Base-by-base conservation (phyloP, 1,284 basidiomycete genomes). In the Sporisorium iseilematis-ciliati region DNA sequence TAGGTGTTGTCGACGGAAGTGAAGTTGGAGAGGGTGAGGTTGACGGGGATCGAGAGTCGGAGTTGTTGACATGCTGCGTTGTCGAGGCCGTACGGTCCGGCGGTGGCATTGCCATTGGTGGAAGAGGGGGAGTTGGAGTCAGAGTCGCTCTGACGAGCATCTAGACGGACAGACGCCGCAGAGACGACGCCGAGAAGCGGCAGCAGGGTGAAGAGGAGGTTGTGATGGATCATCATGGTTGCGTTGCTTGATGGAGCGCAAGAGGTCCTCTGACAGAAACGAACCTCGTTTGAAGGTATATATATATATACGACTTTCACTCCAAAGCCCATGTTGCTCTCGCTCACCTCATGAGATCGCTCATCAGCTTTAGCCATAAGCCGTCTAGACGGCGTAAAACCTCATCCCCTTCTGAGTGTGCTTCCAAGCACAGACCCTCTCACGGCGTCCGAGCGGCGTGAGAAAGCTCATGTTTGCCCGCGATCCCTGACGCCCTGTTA, bases 81-180 rank as follows among this genome's bases (percentile, higher is more conserved):
- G 60, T 48, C 6, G 6, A 79, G 67, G 31, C 78, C 76, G 20
- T 67, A 66, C 1, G 78, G 72, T 14, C 78, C 78, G 6, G 43
- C n/a, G 31, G 57, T 48, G 16, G 42, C 29, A n/a, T n/a, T n/a
- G 42, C 20, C 33, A 42, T 42, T 26, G 29, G 40, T 25, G 33
- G 26, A 26, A 11, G 33, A 35, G 12, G 42, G 31, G 43, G 26
- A 31, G 48, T 42, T 25, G 25, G 43, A 25, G 31, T 7, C 38
- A 38, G 7, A 23, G 31, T 21, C 20, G 26, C 10, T 26, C 41
- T 62, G 45, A 14, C 65, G 58, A 18, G 55, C 20, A 8, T 54
- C 55, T 23, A 69, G 56, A 6, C 51, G 48, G 57, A 69, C 57
- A 0, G 66, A 59, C 5, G 66, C 66, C n/a, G 51, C 66, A 21